Conservation (phyloP, 192 early-diverging fungal species). For the Backusella tuberculispora region DNA sequence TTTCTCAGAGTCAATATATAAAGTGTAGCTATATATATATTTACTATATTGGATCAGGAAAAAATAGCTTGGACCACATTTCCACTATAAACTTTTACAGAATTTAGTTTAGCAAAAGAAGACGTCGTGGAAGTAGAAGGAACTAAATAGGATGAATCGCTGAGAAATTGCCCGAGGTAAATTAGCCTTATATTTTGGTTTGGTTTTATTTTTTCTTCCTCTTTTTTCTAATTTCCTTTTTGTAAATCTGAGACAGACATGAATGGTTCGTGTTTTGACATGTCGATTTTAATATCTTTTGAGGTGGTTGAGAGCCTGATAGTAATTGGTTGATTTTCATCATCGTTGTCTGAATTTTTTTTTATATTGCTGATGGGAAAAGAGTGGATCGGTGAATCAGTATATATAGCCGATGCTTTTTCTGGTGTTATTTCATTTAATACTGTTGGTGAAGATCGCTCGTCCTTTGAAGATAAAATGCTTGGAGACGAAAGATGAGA, state of each 20-base stretch:
- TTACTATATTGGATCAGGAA: no score
- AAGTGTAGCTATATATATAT: no score
- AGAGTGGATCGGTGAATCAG: no score
- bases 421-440: no score
- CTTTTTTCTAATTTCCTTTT: no score
- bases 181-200: neutral
- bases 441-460: no score
- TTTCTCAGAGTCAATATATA: no score
- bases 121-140: neutral
- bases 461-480: no score
- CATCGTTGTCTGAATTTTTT: no score
- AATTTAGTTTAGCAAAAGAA: neutral
- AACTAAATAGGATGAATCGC: neutral
- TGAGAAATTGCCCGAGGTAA: neutral
- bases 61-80: neutral
- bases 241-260: neutral
- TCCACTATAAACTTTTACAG: neutral
- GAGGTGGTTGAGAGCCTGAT: neutral
- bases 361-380: no score
- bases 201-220: neutral
- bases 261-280: neutral
- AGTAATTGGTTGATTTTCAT: neutral
- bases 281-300: neutral
- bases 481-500: no score
- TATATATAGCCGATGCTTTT: no score